Conservation (phyloP, 2,329 filamentous ascomycete species). For the Epichloe festucae region DNA sequence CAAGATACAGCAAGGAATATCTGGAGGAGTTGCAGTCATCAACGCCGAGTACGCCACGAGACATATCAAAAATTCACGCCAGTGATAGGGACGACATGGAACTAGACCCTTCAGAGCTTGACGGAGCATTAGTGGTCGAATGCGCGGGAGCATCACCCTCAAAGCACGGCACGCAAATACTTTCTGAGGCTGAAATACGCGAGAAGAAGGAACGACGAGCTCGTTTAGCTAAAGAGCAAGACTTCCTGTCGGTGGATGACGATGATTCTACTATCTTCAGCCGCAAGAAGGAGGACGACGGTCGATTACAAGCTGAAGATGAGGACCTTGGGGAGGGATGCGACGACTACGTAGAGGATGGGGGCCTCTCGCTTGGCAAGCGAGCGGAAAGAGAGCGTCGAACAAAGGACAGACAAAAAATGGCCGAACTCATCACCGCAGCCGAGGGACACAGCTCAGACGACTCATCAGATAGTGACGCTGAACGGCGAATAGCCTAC, state of each 20-base stretch:
- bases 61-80: conserved; percentile 34
- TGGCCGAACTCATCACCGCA: conserved; percentile 69
- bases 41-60: conserved; percentile 69
- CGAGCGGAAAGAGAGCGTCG: conserved; percentile 65
- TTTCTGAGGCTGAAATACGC: conserved; percentile 71
- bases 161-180: conserved; percentile 39
- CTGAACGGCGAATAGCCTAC: conserved; percentile 66
- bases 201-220: conserved; percentile 84
- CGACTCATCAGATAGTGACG: conserved; percentile 55
- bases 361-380: conserved; percentile 63
- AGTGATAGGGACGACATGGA: conserved; percentile 39
- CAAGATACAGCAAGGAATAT: conserved; percentile 76
- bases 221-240: conserved; percentile 58
- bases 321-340: conserved; percentile 91
- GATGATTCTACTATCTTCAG: conserved; percentile 31
- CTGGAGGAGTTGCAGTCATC: conserved; percentile 75
- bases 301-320: conserved; percentile 69
- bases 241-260: conserved; percentile 52
- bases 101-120: conserved; percentile 46
- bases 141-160: conserved; percentile 20
- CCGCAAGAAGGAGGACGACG: conserved; percentile 51
- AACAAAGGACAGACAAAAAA: conserved; percentile 56
- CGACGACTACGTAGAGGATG: conserved; percentile 82
- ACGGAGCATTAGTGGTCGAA: conserved; percentile 53
- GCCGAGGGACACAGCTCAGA: conserved; percentile 57